Evolutionary conservation across 441 rosid genomes (phyloP).

Genomic region (Erodium moschatum): DNA sequence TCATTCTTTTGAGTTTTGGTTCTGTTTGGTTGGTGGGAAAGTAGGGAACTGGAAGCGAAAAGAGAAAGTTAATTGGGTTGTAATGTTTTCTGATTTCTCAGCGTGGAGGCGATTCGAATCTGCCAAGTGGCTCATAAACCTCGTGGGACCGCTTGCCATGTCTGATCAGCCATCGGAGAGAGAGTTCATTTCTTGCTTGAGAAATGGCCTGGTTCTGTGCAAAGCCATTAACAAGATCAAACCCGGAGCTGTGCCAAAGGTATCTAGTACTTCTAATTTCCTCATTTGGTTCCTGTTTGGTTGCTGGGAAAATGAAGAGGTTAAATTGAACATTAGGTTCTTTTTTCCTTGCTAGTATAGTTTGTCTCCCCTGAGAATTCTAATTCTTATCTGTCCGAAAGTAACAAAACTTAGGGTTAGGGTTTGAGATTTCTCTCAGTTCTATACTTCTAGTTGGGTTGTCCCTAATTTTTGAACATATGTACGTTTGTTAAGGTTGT

Average conservation of each 20-base stretch:
- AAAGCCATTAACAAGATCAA: slow-evolving; percentile 74
- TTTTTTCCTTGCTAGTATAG: neutral
- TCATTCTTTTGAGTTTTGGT: neutral
- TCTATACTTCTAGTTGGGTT: neutral
- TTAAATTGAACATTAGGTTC: neutral
- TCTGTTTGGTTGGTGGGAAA: slow-evolving; percentile 19
- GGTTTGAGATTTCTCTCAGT: neutral
- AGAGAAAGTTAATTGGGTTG: neutral
- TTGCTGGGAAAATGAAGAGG: slow-evolving; percentile 7
- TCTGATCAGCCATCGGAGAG: slow-evolving; percentile 56
- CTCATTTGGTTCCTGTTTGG: neutral
- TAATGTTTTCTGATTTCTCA: slow-evolving; percentile 21
- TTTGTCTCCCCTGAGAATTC: neutral
- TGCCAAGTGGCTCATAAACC: slow-evolving; percentile 56
- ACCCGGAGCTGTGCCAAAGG: slow-evolving; percentile 80
- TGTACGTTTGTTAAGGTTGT: slow-evolving; percentile 49
- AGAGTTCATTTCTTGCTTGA: slow-evolving; percentile 72
- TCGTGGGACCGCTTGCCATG: slow-evolving; percentile 57
- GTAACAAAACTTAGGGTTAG: neutral
- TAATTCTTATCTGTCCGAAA: neutral
- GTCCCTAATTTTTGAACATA: neutral
- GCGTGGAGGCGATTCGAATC: slow-evolving; percentile 69
- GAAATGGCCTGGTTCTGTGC: slow-evolving; percentile 73
- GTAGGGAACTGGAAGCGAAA: neutral
- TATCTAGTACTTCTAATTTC: slow-evolving; percentile 11